Percentiles rank a stretch among this genome's conserved stretches.
These are phyloP conservation scores for Euphorbia neoarborescens DNA, from an alignment of 441 rosid species.

Conservation along the genomic window DNA sequence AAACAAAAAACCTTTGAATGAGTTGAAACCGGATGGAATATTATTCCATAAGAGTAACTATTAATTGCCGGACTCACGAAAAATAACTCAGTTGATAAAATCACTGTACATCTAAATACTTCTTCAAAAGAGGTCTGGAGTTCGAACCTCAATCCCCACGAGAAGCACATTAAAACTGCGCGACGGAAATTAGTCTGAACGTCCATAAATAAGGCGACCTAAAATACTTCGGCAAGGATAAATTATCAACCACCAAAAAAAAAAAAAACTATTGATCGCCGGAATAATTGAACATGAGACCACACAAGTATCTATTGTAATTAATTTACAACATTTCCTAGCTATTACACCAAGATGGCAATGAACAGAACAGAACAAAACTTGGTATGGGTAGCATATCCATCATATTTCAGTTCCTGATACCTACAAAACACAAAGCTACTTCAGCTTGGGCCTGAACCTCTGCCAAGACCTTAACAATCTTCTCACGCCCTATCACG, in stretches of 20 bases:
- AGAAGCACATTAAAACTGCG: too few relatives aligned
- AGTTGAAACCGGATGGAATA: not conserved
- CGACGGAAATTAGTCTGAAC: too few relatives aligned
- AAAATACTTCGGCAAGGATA: too few relatives aligned
- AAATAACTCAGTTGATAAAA: too few relatives aligned
- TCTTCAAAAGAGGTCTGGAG: too few relatives aligned
- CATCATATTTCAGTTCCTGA: conserved; percentile 39
- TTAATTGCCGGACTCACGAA: too few relatives aligned
- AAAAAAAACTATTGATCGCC: too few relatives aligned
- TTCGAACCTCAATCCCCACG: too few relatives aligned
- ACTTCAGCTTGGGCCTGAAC: conserved; percentile 95
- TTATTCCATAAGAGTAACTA: not conserved
- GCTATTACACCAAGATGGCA: not conserved
- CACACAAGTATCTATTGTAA: not conserved
- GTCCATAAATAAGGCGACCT: too few relatives aligned
- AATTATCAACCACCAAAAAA: too few relatives aligned
- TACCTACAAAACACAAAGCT: conserved; percentile 79
- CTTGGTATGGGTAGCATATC: not conserved
- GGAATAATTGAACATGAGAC: not conserved
- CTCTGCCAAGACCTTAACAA: conserved; percentile 79
- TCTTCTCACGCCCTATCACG: conserved; percentile 47
- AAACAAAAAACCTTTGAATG: not conserved
- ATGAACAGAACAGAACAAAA: not conserved
- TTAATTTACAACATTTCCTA: conserved; percentile 8
- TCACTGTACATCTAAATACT: too few relatives aligned